Evolutionary conservation across 305 asterid species (phyloP).

Genomic region (Fraxinus xanthoxyloides): DNA sequence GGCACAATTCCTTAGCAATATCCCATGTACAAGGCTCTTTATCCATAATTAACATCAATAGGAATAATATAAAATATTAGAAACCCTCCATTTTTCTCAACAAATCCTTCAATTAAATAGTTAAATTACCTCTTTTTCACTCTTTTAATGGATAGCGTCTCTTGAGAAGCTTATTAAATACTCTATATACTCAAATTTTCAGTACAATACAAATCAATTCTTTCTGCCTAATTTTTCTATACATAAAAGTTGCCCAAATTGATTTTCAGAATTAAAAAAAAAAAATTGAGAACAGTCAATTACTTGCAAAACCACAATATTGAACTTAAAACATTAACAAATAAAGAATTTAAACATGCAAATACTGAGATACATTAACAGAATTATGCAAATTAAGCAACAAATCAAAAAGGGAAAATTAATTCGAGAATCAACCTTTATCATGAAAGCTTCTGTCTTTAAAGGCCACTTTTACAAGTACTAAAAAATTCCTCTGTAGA

Average conservation of each 20-base stretch:
- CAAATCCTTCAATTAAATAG: constrained; percentile 16
- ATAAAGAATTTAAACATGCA: constrained; percentile 19
- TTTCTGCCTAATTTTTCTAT: background rate
- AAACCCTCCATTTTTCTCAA: constrained; percentile 5
- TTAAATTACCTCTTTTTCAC: background rate
- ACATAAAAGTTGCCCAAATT: background rate
- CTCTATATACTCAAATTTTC: background rate
- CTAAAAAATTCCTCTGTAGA: constrained; percentile 35
- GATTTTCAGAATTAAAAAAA: background rate
- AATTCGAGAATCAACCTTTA: constrained; percentile 38
- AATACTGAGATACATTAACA: constrained; percentile 19
- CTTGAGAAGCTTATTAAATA: constrained; percentile 5
- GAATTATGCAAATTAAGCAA: constrained; percentile 18
- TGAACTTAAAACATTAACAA: constrained; percentile 8
- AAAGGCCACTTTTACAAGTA: constrained; percentile 28
- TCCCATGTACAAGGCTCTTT: background rate
- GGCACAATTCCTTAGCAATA: background rate
- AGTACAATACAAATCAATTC: constrained; percentile 14
- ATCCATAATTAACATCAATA: background rate
- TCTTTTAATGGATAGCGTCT: constrained; percentile 3
- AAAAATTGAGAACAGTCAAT: background rate
- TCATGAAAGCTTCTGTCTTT: constrained; percentile 27
- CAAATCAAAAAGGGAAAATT: background rate
- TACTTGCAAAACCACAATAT: constrained; percentile 12
- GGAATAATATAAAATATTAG: background rate